Evolutionary conservation across 2,329 filamentous ascomycete species (phyloP).

Genomic region (Colletotrichum karsti): DNA sequence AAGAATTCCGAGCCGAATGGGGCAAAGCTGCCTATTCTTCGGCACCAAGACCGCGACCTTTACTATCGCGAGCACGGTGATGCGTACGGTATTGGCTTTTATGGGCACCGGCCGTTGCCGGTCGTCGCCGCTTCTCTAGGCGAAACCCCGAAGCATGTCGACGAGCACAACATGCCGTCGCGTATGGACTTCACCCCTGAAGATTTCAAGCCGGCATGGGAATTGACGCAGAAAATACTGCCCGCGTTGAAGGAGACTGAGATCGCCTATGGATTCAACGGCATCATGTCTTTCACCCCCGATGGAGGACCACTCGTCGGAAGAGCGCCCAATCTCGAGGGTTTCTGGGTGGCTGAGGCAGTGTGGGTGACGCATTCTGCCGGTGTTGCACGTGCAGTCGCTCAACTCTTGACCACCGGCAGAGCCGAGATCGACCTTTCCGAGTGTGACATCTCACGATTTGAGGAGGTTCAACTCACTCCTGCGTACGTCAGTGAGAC

Average conservation of each 20-base stretch:
- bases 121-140: constrained; percentile 63
- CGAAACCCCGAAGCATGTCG: constrained; percentile 59
- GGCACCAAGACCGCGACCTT: constrained; percentile 70
- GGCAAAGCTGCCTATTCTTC: constrained; percentile 65
- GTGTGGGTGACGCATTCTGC: constrained; percentile 75
- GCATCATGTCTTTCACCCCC: constrained; percentile 72
- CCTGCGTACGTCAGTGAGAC: constrained; percentile 66
- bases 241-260: constrained; percentile 59
- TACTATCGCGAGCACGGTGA: constrained; percentile 74
- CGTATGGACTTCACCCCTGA: constrained; percentile 66
- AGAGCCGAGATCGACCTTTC: constrained; percentile 63
- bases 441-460: constrained; percentile 67
- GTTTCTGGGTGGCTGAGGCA: constrained; percentile 71
- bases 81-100: constrained; percentile 69
- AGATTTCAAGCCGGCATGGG: constrained; percentile 70
- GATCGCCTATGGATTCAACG: constrained; percentile 70
- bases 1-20: constrained; percentile 51
- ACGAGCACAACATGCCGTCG: constrained; percentile 71
- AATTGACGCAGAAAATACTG: constrained; percentile 61
- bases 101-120: constrained; percentile 70
- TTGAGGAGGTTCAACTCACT: constrained; percentile 68
- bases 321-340: constrained; percentile 64
- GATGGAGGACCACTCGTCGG: constrained; percentile 70
- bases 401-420: constrained; percentile 65
- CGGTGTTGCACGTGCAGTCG: constrained; percentile 68